Conservation (phyloP, 768 basidiomycete species). For the Trametes sanguinea region DNA sequence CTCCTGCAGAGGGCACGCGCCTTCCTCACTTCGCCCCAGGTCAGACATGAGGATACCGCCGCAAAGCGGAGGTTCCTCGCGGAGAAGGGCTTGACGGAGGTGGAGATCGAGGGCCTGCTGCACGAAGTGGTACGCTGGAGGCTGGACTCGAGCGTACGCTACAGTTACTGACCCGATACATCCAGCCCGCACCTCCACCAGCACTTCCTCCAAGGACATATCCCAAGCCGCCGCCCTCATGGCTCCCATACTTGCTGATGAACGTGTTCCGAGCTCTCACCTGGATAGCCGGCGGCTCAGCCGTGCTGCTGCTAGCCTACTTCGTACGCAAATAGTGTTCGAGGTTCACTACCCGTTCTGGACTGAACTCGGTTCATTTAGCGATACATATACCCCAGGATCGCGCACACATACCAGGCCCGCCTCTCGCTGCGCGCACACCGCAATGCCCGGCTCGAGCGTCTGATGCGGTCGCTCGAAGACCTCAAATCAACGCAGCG, state of each 20-base stretch:
- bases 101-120: slow-evolving; percentile 61
- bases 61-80: slow-evolving; percentile 65
- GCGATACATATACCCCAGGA: slow-evolving; percentile 70
- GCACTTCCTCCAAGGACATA: slow-evolving; percentile 71
- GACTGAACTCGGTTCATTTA: slow-evolving; percentile 32
- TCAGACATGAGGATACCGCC: slow-evolving; percentile 53
- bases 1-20: slow-evolving; percentile 52
- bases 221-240: slow-evolving; percentile 68
- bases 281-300: slow-evolving; percentile 70
- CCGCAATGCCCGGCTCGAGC: slow-evolving; percentile 56
- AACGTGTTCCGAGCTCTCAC: slow-evolving; percentile 59
- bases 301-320: slow-evolving; percentile 59
- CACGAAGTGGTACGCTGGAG: slow-evolving; percentile 52
- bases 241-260: slow-evolving; percentile 64
- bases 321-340: slow-evolving; percentile 48
- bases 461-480: slow-evolving; percentile 57
- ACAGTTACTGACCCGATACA: not conserved
- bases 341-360: not conserved
- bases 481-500: slow-evolving; percentile 56
- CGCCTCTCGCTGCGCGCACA: slow-evolving; percentile 62
- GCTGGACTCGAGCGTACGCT: slow-evolving; percentile 20
- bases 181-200: slow-evolving; percentile 21
- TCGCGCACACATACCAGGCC: slow-evolving; percentile 58
- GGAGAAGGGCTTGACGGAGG: slow-evolving; percentile 68
- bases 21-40: slow-evolving; percentile 69